A percentile compares a stretch with the other conserved stretches of the same genome.
phyloP scores from a whole-genome alignment of 805 yeast species.

The Millerozyma miso region DNA sequence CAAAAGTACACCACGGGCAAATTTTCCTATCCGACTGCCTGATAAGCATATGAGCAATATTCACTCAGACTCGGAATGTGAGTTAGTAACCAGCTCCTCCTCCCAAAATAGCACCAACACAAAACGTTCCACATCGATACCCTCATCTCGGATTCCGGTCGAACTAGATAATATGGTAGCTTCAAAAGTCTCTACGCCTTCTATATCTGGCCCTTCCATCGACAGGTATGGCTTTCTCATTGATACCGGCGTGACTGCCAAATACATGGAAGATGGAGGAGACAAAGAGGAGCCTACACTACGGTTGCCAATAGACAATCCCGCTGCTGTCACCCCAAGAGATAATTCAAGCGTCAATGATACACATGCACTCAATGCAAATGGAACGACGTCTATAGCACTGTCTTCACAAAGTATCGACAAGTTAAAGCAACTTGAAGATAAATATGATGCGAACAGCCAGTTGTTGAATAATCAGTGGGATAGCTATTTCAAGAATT shows the following conservation, averaged over 20 bases:
- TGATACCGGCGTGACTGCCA: constrained; percentile 9
- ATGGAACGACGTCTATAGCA: constrained; percentile 4
- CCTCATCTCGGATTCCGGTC: constrained; percentile 28
- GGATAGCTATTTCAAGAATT: constrained; percentile 35
- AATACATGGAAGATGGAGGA: background rate
- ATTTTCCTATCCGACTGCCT: background rate
- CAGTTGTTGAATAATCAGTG: constrained; percentile 37
- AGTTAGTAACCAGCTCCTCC: background rate
- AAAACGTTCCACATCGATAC: background rate
- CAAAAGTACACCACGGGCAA: background rate
- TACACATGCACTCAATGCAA: constrained; percentile 4
- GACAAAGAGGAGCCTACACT: background rate
- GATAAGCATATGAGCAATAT: background rate
- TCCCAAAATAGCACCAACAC: background rate
- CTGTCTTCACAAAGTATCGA: constrained; percentile 9
- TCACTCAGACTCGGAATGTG: background rate
- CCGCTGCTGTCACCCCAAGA: background rate
- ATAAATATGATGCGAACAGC: constrained; percentile 42
- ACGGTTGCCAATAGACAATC: background rate
- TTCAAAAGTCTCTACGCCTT: constrained; percentile 1
- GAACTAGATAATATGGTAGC: constrained; percentile 35
- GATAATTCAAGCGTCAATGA: background rate
- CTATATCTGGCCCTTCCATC: constrained; percentile 19
- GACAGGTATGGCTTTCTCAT: constrained; percentile 50
- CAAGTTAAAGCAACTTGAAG: constrained; percentile 35